Evolutionary conservation across 2,329 filamentous ascomycete genomes (phyloP).

Genomic region (Fusarium sterilihyphosum): DNA sequence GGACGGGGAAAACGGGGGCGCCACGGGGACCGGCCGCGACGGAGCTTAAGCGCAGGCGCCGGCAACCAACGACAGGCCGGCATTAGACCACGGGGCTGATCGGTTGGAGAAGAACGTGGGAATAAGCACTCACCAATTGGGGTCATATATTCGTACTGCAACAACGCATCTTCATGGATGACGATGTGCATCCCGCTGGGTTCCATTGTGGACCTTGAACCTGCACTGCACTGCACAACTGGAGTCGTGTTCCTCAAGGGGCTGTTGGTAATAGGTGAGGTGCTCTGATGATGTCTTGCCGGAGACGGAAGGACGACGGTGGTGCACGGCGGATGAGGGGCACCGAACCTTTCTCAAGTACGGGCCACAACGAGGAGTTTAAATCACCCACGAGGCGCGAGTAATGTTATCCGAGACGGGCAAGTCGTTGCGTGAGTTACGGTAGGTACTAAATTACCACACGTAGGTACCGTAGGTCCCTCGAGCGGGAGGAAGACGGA

Average conservation of each 20-base stretch:
- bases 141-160: slow-evolving; percentile 57
- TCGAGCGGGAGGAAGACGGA: slow-evolving; percentile 28
- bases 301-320: slow-evolving; percentile 23
- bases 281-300: slow-evolving; percentile 28
- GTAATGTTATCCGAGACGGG: slow-evolving; percentile 40
- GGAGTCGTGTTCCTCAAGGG: slow-evolving; percentile 32
- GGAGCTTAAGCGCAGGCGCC: slow-evolving; percentile 40
- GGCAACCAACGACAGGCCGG: slow-evolving; percentile 57
- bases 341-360: slow-evolving; percentile 17
- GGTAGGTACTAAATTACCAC: neutral
- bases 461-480: slow-evolving; percentile 6
- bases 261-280: slow-evolving; percentile 13
- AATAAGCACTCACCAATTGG: slow-evolving; percentile 64
- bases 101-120: slow-evolving; percentile 50
- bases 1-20: slow-evolving; percentile 40
- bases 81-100: slow-evolving; percentile 59
- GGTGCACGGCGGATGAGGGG: slow-evolving; percentile 21
- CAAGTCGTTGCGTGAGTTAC: slow-evolving; percentile 42
- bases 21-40: slow-evolving; percentile 40
- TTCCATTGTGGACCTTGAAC: slow-evolving; percentile 49
- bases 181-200: slow-evolving; percentile 52
- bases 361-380: slow-evolving; percentile 12
- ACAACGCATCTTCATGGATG: slow-evolving; percentile 57
- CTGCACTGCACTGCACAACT: slow-evolving; percentile 23
- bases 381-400: slow-evolving; percentile 18